Evolutionary conservation across 2,329 filamentous ascomycete species (phyloP), one percentile per base, ranked within the genome.

Genomic region (Phaeoacremonium minimum): DNA sequence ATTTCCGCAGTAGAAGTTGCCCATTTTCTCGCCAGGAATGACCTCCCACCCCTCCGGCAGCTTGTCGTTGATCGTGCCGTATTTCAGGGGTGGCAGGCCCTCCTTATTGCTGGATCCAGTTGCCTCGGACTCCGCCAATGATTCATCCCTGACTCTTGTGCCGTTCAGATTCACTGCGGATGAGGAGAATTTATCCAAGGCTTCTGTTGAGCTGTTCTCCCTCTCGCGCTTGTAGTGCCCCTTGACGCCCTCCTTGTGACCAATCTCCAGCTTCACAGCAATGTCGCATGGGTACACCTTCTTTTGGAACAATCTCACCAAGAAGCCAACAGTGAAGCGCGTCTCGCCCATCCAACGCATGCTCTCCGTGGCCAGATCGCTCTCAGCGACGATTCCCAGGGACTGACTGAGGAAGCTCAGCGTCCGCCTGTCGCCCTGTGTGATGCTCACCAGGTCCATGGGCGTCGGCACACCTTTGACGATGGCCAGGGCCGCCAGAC

Each of bases 1-100:
- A 57, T 96, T 98, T 43, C 93, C 93, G 19, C 83, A 86, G 62
- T 94, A 97, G 58, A 98, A 95, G 52, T 87, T 96, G 32, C 89
- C 89, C 37, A 98, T 68, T 18, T 83, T 87, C 44, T 93, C 80
- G 44, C 85, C 76, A 1, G 85, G 77, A 4, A 85, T 64, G 15
- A 84, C 64, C 42, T 85, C 73, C 89, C 93, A 98, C 31, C 77
- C 83, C 3, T 75, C 65, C 0, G 89, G 90, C 1, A 97, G 57
- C 13, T 83, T 71, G 48, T 94, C 87, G 35, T 79, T 77, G 40
- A 93, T 67, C 0, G 87, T 91, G 33, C 93, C 93, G 51, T 87
- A 95, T 49, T 77, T 74, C 26, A 97, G 66, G 6, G 73, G 58
- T 4, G 90, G 91, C 8, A 97, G 67, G 0, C 81, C 80, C 6